phyloP scores from a whole-genome alignment of 2,329 filamentous ascomycete genomes.

The Trichoderma sp. region DNA sequence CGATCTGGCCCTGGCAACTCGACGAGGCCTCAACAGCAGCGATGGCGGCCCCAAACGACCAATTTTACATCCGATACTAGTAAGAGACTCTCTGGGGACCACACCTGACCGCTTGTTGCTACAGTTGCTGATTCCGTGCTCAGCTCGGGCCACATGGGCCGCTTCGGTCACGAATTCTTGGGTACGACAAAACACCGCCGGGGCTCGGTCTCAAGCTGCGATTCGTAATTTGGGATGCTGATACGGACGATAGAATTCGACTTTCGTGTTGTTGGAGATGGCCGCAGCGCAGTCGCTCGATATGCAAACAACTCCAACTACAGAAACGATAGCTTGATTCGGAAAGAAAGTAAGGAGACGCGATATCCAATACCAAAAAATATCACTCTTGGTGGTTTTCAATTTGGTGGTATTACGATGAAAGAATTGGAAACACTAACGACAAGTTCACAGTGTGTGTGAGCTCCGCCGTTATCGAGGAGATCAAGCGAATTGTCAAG shows the following conservation, averaged over 20 bases:
- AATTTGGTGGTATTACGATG: neutral
- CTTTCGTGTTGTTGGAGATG: conserved; percentile 87
- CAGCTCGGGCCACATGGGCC: conserved; percentile 95
- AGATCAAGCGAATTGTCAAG: conserved; percentile 97
- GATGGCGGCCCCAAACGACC: conserved; percentile 70
- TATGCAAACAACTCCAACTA: conserved; percentile 99
- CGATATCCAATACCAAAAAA: neutral
- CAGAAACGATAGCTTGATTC: conserved; percentile 94
- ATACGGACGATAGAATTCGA: conserved; percentile 73
- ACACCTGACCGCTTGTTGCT: neutral
- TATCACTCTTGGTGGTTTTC: neutral
- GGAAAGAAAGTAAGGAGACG: conserved; percentile 85
- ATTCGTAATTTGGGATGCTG: neutral
- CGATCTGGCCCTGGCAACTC: conserved; percentile 1
- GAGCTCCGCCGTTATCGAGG: conserved; percentile 81
- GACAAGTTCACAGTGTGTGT: conserved; percentile 72
- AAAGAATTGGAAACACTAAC: neutral
- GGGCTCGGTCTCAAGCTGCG: neutral
- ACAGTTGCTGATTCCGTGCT: conserved; percentile 21
- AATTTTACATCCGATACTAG: conserved; percentile 98
- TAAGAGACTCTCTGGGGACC: conserved; percentile 39
- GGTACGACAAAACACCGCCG: conserved; percentile 49
- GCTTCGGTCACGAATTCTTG: conserved; percentile 96
- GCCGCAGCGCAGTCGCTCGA: conserved; percentile 85
- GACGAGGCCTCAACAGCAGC: conserved; percentile 27